Conservation (phyloP, 768 basidiomycete genomes). For the Collybia nuda region DNA sequence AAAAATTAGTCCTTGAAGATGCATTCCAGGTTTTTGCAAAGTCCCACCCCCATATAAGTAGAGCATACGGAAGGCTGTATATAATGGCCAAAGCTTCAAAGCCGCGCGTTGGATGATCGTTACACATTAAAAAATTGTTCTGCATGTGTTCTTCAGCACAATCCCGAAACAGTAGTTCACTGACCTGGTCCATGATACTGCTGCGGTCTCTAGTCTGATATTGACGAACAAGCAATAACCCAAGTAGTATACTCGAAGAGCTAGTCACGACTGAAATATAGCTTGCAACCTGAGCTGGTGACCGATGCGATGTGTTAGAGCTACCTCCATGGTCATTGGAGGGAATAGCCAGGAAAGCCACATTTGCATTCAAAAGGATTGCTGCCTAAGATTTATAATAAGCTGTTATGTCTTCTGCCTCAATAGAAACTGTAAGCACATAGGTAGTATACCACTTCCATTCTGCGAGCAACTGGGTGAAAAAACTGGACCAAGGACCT, state of each 20-base stretch:
- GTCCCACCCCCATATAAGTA: slow-evolving; percentile 20
- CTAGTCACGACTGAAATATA: slow-evolving; percentile 44
- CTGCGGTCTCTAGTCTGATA: slow-evolving; percentile 30
- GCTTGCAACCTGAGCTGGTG: slow-evolving; percentile 34
- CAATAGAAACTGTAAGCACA: slow-evolving; percentile 18
- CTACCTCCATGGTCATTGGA: slow-evolving; percentile 26
- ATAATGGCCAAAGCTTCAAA: slow-evolving; percentile 23
- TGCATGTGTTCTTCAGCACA: background rate
- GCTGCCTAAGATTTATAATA: slow-evolving; percentile 31
- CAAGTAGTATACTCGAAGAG: slow-evolving; percentile 41
- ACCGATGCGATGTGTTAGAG: slow-evolving; percentile 23
- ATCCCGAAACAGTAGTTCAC: slow-evolving; percentile 1
- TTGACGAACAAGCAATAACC: slow-evolving; percentile 42
- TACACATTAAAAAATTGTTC: background rate
- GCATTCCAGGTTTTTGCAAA: background rate
- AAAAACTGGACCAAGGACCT: slow-evolving; percentile 38
- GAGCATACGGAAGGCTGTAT: slow-evolving; percentile 24
- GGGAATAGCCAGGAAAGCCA: slow-evolving; percentile 48
- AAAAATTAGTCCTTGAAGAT: no score
- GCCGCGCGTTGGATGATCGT: slow-evolving; percentile 2
- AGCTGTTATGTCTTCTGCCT: no score
- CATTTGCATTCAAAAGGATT: slow-evolving; percentile 47
- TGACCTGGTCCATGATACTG: slow-evolving; percentile 32
- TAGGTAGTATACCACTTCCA: slow-evolving; percentile 42
- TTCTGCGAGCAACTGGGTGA: slow-evolving; percentile 34